A percentile compares a stretch with the other conserved stretches of the same genome.
Conservation (phyloP, 2,329 filamentous ascomycete genomes). For the Paraphaeosphaeria minitans region DNA sequence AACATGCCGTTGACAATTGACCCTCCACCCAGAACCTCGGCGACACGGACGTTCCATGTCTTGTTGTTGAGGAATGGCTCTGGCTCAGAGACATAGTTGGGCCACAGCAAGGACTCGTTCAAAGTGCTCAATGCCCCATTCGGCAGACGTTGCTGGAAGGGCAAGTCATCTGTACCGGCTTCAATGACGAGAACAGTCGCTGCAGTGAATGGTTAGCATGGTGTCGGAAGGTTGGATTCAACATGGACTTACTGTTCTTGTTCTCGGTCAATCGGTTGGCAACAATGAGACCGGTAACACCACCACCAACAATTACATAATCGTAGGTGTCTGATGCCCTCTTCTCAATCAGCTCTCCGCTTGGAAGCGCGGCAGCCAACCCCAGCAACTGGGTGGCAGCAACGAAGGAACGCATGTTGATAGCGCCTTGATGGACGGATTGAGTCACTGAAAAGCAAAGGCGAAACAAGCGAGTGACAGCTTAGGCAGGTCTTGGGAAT, state of each 20-base stretch:
- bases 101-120: conserved; percentile 20
- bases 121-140: conserved; percentile 9
- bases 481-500: conserved; percentile 9
- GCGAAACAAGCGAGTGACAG: conserved; percentile 8
- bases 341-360: conserved; percentile 1
- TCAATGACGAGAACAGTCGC: conserved; percentile 37
- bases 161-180: conserved; percentile 31
- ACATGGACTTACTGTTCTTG: conserved; percentile 14
- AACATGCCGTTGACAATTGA: conserved; percentile 45
- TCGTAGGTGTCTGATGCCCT: conserved; percentile 23
- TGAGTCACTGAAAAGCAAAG: neutral
- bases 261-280: conserved; percentile 40
- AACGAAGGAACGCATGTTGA: conserved; percentile 28
- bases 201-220: conserved; percentile 11
- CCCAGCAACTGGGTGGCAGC: conserved; percentile 23
- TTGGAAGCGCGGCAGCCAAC: conserved; percentile 20
- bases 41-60: conserved; percentile 25
- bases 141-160: conserved; percentile 28
- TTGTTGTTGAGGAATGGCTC: conserved; percentile 28
- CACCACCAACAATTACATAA: conserved; percentile 41
- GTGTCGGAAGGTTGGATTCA: conserved; percentile 18
- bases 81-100: conserved; percentile 20
- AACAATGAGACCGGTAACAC: conserved; percentile 36
- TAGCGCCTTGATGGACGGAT: conserved; percentile 2
- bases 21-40: conserved; percentile 40